Evolutionary conservation across 1,139 yeast genomes (phyloP), one percentile per base, ranked within the genome.

Genomic region (Kluyveromyces marxianus): DNA sequence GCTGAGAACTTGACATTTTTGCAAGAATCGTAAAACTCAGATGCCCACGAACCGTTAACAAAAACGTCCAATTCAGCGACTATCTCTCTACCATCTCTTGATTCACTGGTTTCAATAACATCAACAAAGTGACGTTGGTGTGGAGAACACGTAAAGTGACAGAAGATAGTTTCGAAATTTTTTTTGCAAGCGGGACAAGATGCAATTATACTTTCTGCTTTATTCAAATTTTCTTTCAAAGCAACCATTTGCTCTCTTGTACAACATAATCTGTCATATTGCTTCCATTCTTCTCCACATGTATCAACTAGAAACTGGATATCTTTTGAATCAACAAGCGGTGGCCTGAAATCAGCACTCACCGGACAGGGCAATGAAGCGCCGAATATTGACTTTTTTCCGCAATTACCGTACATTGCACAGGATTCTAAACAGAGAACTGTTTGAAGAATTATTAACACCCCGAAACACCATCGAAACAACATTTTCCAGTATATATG

Each of bases 101-200:
- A 79, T 2, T 57, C 60, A 10, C 72, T 76, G 0, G 79, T 75
- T 27, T 70, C 67, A 0, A 85, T 76, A 26, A 90, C 77, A 52
- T 87, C 75, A 27, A 89, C 75, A 66, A 89, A 92, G 24, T 68
- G 64, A 0, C 89, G 75, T 63, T 92, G 97, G 56, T 86, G 70
- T 0, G 96, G 83, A 1, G 96, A 85, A 65, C 98, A 92, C 1
- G 96, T 85, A 64, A 92, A 89, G 44, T 82, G 79, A 67, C 97
- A 92, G 60, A 89, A 87, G 56, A 90, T 72, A 57, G 83, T 85
- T 58, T 80, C 79, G 64, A 92, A 90, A 69, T 92, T 92, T 66
- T 79, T 80, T 49, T 77, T 74, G 63, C 98, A 92, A 0, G 98
- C 97, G 1, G 97, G 97, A 63, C 98, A 92, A 4, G 96, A 85